Conservation (phyloP, 2,329 filamentous ascomycete genomes). For the Daldinia eschscholtzii region DNA sequence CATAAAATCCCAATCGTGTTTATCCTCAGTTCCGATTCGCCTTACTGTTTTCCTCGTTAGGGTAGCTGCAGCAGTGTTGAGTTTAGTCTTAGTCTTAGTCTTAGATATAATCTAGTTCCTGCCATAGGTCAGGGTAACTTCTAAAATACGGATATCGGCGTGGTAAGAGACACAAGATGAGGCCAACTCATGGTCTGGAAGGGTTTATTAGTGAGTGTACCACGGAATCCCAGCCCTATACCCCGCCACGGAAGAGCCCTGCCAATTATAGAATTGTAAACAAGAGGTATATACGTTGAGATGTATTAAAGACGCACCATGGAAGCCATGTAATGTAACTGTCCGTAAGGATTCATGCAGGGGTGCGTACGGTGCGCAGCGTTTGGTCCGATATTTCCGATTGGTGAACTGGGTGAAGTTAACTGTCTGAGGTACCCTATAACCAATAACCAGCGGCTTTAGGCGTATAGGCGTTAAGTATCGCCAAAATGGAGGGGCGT, state of each 20-base stretch:
- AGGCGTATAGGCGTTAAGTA: not conserved
- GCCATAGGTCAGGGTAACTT: not conserved
- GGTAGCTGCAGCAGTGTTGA: not conserved
- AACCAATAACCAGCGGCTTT: not conserved
- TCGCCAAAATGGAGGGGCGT: not conserved
- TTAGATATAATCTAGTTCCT: not conserved
- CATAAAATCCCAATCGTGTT: not conserved
- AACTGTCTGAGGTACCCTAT: not conserved
- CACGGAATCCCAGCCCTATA: slow-evolving; percentile 8
- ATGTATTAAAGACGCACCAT: not conserved
- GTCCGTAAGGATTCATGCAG: not conserved
- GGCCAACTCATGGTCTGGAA: not conserved
- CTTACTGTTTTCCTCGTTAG: not conserved
- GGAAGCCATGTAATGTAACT: slow-evolving; percentile 1
- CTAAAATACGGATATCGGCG: not conserved
- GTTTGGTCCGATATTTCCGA: not conserved
- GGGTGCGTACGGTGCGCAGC: not conserved
- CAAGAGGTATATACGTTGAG: not conserved
- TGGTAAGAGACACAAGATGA: not conserved
- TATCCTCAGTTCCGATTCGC: not conserved
- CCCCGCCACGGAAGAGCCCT: not conserved
- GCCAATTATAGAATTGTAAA: not conserved
- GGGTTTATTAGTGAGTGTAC: not conserved
- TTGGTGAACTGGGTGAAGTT: not conserved
- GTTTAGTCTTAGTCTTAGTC: not conserved